These are phyloP conservation scores for Ophiognomonia clavigignenti-juglandacearum DNA, from an alignment of 2,329 filamentous ascomycete genomes.

Conservation along the genomic window DNA sequence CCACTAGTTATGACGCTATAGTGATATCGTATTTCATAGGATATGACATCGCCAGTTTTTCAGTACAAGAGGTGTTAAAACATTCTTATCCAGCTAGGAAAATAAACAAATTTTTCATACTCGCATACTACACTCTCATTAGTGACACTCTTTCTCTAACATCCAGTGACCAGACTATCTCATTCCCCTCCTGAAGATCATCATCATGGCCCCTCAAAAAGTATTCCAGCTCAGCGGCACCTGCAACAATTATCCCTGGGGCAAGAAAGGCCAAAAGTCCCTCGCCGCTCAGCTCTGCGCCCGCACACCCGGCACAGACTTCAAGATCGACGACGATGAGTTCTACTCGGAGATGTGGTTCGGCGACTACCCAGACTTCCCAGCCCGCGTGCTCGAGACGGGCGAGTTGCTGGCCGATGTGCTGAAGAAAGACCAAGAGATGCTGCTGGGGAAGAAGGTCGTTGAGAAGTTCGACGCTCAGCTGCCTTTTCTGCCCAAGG, in stretches of 20 bases:
- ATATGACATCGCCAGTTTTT: not conserved
- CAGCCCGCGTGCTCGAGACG: conserved; percentile 57
- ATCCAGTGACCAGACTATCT: not conserved
- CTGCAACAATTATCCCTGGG: conserved; percentile 64
- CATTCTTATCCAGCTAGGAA: not conserved
- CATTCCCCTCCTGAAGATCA: not conserved
- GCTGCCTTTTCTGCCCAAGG: conserved; percentile 69
- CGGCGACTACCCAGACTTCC: conserved; percentile 68
- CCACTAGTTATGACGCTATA: not conserved
- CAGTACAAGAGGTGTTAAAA: not conserved
- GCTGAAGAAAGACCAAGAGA: conserved; percentile 55
- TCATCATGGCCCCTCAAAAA: conserved; percentile 14
- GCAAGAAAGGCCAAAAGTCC: conserved; percentile 61
- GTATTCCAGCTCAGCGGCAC: conserved; percentile 43
- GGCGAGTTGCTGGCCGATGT: conserved; percentile 62
- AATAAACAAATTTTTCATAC: too few species aligned
- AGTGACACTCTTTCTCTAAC: not conserved
- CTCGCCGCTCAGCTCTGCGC: conserved; percentile 61
- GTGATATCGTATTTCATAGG: not conserved
- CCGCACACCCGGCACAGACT: conserved; percentile 58
- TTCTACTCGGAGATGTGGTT: conserved; percentile 69
- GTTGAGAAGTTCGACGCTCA: conserved; percentile 58
- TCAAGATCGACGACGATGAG: conserved; percentile 59
- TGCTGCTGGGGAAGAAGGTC: conserved; percentile 59
- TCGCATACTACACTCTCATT: too few species aligned